Evolutionary conservation across 2,329 filamentous ascomycete genomes (phyloP).

Genomic region (Knufia petricola): DNA sequence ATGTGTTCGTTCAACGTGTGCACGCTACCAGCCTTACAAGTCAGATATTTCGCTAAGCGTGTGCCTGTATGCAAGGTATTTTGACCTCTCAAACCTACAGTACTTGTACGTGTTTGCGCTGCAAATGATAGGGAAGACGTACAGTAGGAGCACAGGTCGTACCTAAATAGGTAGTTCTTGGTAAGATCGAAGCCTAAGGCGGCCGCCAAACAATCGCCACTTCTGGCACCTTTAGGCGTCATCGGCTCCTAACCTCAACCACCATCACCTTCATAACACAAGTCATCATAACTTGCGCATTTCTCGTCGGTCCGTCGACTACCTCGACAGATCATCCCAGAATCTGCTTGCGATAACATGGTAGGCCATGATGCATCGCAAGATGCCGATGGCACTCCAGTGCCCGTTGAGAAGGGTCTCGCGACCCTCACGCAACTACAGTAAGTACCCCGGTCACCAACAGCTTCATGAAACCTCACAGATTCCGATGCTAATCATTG

Average conservation of each 20-base stretch:
- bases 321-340: slow-evolving; percentile 13
- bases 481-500: no score
- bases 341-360: slow-evolving; percentile 32
- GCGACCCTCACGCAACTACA: slow-evolving; percentile 76
- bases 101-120: no score
- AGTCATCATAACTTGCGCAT: not conserved
- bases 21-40: no score
- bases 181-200: slow-evolving; percentile 1
- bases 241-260: not conserved
- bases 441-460: slow-evolving; percentile 43
- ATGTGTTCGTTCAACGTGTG: no score
- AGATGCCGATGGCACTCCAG: slow-evolving; percentile 46
- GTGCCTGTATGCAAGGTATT: no score
- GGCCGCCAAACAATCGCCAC: not conserved
- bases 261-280: not conserved
- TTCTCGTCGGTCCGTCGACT: slow-evolving; percentile 8
- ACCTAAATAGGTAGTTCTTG: no score
- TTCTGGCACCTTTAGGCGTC: not conserved
- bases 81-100: no score
- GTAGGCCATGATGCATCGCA: slow-evolving; percentile 46
- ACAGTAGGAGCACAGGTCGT: no score
- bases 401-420: slow-evolving; percentile 62
- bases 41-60: no score
- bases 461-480: no score
- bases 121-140: no score